Evolutionary conservation across 257 asterid genomes (phyloP).

Genomic region (Anisodus tanguticus): DNA sequence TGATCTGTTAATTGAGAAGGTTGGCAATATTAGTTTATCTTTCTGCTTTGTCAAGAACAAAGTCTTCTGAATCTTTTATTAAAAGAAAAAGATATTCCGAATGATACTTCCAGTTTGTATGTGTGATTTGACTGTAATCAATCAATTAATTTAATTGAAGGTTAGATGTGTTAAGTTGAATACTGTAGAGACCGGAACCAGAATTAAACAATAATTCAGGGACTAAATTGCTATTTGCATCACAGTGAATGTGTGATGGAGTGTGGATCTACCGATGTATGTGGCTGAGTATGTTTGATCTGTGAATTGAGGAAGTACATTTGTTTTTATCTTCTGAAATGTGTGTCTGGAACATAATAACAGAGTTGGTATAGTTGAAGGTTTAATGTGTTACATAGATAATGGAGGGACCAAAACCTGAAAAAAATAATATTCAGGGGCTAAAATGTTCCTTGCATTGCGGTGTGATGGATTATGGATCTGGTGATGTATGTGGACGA

Average conservation of each 20-base stretch:
- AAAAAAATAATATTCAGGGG: not conserved
- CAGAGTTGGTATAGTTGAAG: slow-evolving; percentile 8
- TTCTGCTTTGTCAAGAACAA: not conserved
- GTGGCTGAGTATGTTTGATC: slow-evolving; percentile 4
- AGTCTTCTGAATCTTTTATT: not conserved
- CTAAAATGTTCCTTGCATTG: slow-evolving; percentile 8
- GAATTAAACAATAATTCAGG: not conserved
- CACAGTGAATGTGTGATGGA: not conserved
- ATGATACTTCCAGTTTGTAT: slow-evolving; percentile 11
- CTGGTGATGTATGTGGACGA: slow-evolving; percentile 13
- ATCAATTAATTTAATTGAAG: not conserved
- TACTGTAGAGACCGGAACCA: not conserved
- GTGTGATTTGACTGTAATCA: not conserved
- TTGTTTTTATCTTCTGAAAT: slow-evolving; percentile 12
- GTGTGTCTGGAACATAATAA: not conserved
- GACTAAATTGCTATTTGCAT: slow-evolving; percentile 21
- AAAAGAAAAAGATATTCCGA: not conserved
- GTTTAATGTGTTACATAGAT: not conserved
- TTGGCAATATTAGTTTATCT: not conserved
- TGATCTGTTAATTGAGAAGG: not conserved
- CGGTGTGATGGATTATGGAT: slow-evolving; percentile 6
- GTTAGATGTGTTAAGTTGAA: not conserved
- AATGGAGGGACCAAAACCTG: not conserved
- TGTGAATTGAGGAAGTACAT: slow-evolving; percentile 5
- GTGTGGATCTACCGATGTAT: slow-evolving; percentile 26